Base-by-base conservation (phyloP, 306 rosid genomes). In the Fragaria ananassa region DNA sequence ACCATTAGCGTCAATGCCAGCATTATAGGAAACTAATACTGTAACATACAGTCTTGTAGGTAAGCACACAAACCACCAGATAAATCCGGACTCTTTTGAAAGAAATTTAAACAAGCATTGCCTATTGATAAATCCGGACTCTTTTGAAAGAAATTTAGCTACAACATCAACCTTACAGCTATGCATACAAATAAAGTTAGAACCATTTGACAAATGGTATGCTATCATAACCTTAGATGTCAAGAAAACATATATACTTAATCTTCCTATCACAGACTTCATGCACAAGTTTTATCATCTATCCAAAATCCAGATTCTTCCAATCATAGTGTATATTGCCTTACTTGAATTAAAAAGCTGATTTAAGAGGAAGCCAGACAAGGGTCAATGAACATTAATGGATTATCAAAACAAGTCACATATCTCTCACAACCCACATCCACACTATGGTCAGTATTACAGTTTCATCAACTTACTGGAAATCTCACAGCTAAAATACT, bases 381-480 rank as follows among this genome's bases (percentile, higher is more conserved):
- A 0, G 12, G 34, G 46, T 50, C 29, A 71, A 5, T 31, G 47
- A 4, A 21, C 49, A 29, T 25, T 17, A 70, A 21, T 14, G 4
- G 44, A 49, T 10, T 10, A 54, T 25, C 45, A 4, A 47, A 47
- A 29, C 46, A 50, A 71, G 62, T 57, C 45, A 71, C 1, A 50
- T 17, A 71, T 51, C 60, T 8, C 13, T 6, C 67, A 27, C 63
- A 19, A 21, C 3, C 61, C 29, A 0, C 31, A 34, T 56, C 62
- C 46, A 1, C 47, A 51, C 47, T 71, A 71, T 10, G 34, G 31
- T 12, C 75, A 21, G 75, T 71, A 71, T 50, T 57, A 50, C 34
- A 71, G 63, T 71, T 71, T 13, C 75, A 50, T 11, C 63, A 51
- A 50, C 19, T 71, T 31, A 34, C 21, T 50, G 4, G 10, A 51